Conservation (phyloP, 192 early-diverging fungal species). For the Entomortierella parvispora region DNA sequence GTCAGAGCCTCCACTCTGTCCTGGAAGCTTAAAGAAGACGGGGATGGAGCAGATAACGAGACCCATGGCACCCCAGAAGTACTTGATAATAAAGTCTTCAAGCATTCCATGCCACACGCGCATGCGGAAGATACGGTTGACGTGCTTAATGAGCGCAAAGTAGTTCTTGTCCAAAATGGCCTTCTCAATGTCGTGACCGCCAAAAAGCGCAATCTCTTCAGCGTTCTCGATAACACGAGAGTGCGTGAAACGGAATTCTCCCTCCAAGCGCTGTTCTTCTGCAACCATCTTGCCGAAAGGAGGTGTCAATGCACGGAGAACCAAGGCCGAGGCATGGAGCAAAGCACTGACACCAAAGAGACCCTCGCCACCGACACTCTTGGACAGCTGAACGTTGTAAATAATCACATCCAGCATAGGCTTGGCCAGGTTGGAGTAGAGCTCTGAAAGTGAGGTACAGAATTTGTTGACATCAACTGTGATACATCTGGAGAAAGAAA, state of each 20-base stretch:
- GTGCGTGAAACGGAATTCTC: slow-evolving; percentile 95
- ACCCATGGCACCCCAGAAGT: slow-evolving; percentile 96
- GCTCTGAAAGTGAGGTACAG: slow-evolving; percentile 82
- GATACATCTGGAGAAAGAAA: slow-evolving; percentile 58
- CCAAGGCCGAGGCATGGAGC: slow-evolving; percentile 79
- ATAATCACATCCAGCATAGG: slow-evolving; percentile 94
- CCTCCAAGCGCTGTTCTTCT: slow-evolving; percentile 90
- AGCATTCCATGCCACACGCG: slow-evolving; percentile 94
- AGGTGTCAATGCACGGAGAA: slow-evolving; percentile 88
- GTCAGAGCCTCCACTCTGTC: slow-evolving; percentile 44
- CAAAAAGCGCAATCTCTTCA: slow-evolving; percentile 94
- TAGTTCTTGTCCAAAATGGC: slow-evolving; percentile 83
- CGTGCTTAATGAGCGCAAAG: slow-evolving; percentile 82
- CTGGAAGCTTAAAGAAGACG: slow-evolving; percentile 73
- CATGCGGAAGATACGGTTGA: slow-evolving; percentile 86
- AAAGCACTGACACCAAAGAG: slow-evolving; percentile 84
- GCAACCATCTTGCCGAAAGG: slow-evolving; percentile 97
- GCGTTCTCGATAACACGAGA: slow-evolving; percentile 94
- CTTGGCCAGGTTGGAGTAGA: slow-evolving; percentile 96
- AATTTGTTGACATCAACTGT: slow-evolving; percentile 94
- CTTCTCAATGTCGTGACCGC: slow-evolving; percentile 87
- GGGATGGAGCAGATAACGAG: slow-evolving; percentile 87
- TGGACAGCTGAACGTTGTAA: slow-evolving; percentile 89
- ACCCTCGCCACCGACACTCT: slow-evolving; percentile 86
- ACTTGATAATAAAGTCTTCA: slow-evolving; percentile 98